These are phyloP conservation scores for Fusarium cyanostomum DNA, from an alignment of 2,329 filamentous ascomycete species.

Conservation along the genomic window DNA sequence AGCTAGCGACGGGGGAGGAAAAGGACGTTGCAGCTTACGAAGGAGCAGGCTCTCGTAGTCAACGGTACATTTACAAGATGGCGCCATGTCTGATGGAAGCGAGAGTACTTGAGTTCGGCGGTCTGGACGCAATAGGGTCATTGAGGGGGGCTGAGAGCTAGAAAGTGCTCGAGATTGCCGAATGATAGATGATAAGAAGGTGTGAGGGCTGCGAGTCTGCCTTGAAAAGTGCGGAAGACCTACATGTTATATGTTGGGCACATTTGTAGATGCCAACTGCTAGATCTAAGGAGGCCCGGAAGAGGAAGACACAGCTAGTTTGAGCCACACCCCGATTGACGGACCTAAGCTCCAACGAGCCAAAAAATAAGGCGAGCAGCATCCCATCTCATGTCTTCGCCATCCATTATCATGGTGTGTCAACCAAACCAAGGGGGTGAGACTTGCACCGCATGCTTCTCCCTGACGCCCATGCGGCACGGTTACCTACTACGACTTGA, in stretches of 20 bases:
- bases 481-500: neutral
- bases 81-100: conserved; percentile 23
- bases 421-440: conserved; percentile 12
- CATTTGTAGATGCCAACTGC: neutral
- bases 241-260: conserved; percentile 22
- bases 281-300: neutral
- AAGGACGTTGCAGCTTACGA: conserved; percentile 4
- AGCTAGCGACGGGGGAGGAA: neutral
- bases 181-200: neutral
- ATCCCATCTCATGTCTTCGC: conserved; percentile 3
- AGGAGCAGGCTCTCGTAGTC: conserved; percentile 24
- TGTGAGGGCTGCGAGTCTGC: neutral
- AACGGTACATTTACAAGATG: conserved; percentile 1
- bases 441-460: neutral
- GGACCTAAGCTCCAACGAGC: conserved; percentile 3
- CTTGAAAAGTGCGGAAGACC: conserved; percentile 11
- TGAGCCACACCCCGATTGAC: neutral
- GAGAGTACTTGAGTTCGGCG: conserved; percentile 6
- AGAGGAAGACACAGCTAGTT: neutral
- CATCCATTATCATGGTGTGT: conserved; percentile 4
- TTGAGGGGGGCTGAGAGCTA: neutral
- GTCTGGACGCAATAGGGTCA: conserved; percentile 26
- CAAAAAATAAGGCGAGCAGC: conserved; percentile 9
- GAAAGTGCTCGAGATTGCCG: neutral
- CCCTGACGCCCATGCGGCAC: neutral